Percentiles rank a stretch among this genome's conserved stretches.
Evolutionary conservation across 768 basidiomycete genomes (phyloP).

Genomic region (Omphalotus guepiniiformis): DNA sequence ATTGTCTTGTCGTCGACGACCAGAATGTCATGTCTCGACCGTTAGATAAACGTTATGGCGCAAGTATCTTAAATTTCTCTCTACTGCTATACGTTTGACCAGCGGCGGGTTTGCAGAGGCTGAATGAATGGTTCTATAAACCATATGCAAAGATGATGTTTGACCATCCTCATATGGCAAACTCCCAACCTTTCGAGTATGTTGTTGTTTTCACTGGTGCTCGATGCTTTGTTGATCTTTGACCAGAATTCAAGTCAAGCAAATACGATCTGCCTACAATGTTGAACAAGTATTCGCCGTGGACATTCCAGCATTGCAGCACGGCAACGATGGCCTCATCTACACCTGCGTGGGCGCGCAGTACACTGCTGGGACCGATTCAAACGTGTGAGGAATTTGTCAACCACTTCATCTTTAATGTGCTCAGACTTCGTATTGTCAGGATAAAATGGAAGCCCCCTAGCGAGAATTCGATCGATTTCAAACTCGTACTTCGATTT

Average conservation of each 20-base stretch:
- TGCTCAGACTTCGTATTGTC: slow-evolving; percentile 3
- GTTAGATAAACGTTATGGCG: slow-evolving; percentile 87
- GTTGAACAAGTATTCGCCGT: slow-evolving; percentile 81
- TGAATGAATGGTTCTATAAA: slow-evolving; percentile 77
- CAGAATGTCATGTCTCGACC: slow-evolving; percentile 84
- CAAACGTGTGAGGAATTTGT: slow-evolving; percentile 66
- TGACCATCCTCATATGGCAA: slow-evolving; percentile 64
- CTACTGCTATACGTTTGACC: slow-evolving; percentile 10
- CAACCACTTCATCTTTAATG: neutral
- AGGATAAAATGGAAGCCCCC: slow-evolving; percentile 99
- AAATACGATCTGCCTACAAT: slow-evolving; percentile 82
- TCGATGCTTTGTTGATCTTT: slow-evolving; percentile 5
- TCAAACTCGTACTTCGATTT: slow-evolving; percentile 93
- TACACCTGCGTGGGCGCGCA: slow-evolving; percentile 88
- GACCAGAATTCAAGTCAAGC: slow-evolving; percentile 79
- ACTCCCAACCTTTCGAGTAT: slow-evolving; percentile 77
- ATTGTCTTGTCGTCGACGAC: slow-evolving; percentile 83
- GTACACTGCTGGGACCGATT: slow-evolving; percentile 83
- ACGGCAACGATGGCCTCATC: slow-evolving; percentile 94
- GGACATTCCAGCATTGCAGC: slow-evolving; percentile 82
- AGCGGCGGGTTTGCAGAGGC: slow-evolving; percentile 45
- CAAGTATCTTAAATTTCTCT: slow-evolving; percentile 33
- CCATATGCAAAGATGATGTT: slow-evolving; percentile 71
- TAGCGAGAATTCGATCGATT: slow-evolving; percentile 96
- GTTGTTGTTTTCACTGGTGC: slow-evolving; percentile 22